Percentiles rank a stretch among this genome's conserved stretches.
Evolutionary conservation across 768 basidiomycete species (phyloP).

Genomic region (Tulasnella sp.): DNA sequence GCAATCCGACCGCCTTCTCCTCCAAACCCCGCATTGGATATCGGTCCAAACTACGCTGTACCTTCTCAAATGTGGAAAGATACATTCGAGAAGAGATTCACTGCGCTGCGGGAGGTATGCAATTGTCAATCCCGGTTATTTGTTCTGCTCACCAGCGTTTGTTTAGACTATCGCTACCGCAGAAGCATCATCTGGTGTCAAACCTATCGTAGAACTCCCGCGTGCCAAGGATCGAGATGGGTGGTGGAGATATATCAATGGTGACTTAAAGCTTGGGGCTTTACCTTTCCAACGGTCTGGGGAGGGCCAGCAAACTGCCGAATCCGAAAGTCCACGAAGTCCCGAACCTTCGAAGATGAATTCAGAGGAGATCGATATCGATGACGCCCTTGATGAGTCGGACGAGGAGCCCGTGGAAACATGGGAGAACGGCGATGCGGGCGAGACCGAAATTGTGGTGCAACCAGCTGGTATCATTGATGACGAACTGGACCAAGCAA

Average conservation of each 20-base stretch:
- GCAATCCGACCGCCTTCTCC: neutral
- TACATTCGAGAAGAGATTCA: slow-evolving; percentile 22
- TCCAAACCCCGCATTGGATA: neutral
- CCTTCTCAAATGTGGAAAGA: slow-evolving; percentile 29
- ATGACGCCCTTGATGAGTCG: slow-evolving; percentile 13
- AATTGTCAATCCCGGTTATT: neutral
- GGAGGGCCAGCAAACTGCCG: neutral
- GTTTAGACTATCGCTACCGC: slow-evolving; percentile 16
- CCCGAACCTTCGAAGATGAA: neutral
- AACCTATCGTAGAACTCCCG: neutral
- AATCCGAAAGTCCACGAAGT: neutral
- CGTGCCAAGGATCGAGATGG: slow-evolving; percentile 29
- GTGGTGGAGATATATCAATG: slow-evolving; percentile 31
- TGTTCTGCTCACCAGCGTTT: neutral
- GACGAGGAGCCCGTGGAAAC: neutral
- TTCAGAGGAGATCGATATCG: neutral
- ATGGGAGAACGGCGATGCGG: neutral
- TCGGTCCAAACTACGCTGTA: neutral
- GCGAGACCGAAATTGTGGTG: neutral
- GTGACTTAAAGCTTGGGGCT: slow-evolving; percentile 18
- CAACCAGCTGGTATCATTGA: slow-evolving; percentile 26
- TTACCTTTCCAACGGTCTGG: neutral
- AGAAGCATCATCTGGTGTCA: slow-evolving; percentile 10
- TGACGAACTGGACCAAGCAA: neutral
- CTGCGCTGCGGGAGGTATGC: slow-evolving; percentile 19